Base-by-base conservation (phyloP, 345 rosid species). In the Populus davidiana region DNA sequence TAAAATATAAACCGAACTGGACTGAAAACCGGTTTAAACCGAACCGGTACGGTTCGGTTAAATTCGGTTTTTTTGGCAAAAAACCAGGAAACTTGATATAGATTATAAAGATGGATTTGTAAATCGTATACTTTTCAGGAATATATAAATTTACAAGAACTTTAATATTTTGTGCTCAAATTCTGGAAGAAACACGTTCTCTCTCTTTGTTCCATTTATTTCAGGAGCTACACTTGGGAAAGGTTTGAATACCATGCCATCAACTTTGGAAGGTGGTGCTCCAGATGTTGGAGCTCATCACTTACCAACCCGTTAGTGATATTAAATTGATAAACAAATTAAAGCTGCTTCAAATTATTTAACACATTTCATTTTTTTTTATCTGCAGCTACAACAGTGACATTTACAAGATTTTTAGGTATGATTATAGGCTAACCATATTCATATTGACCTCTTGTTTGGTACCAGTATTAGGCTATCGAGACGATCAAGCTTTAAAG, bases 391-490 rank as follows among this genome's bases (percentile, higher is more conserved):
- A 69, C 90, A 18, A 35, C 76, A 36, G 80, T 88, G 16, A 92
- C 97, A 31, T 94, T 90, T 78, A 52, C 88, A 72, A 81, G 96
- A 41, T 94, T 92, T 82, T 86, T 92, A 90, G 96, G 87, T 94
- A 92, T 38, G 95, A 94, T 78, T 94, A 94, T 67, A 90, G 96
- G 64, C 73, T 93, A 41, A 49, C 86, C 75, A 89, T 91, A 67
- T 94, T 94, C 84, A 90, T 93, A 49, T 77, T 91, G 79, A 94
- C 97, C 11, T 92, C 90, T 80, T 83, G 89, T 11, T 75, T 93
- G 79, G 80, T 94, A 75, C 88, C 95, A 10, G 87, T 93, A 5
- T 92, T 93, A 12, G 92, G 94, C n/a, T 92, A 86, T 62, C 81
- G 91, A 68, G 87, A 87, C 1, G 87, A 86, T 2, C 83, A 94